A percentile compares a stretch with the other conserved stretches of the same genome.
Evolutionary conservation across 208 protist genomes (phyloP).

Genomic region (Trypanosoma avium): DNA sequence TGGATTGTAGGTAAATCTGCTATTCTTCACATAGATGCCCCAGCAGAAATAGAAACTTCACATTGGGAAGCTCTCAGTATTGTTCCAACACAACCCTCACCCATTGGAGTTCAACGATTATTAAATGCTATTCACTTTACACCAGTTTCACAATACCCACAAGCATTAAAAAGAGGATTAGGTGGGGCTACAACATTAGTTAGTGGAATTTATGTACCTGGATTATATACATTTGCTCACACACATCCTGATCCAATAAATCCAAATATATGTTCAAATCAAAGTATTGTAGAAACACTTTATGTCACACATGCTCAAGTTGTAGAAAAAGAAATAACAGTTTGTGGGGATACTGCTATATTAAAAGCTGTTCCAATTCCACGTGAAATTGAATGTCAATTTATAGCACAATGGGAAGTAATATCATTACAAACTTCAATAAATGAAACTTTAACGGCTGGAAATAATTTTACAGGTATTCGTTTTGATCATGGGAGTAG

Average conservation of each 20-base stretch:
- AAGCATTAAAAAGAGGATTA: slow-evolving; percentile 34
- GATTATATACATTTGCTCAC: slow-evolving; percentile 77
- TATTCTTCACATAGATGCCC: slow-evolving; percentile 66
- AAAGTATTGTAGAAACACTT: slow-evolving; percentile 54
- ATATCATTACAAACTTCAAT: slow-evolving; percentile 66
- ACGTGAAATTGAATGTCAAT: slow-evolving; percentile 53
- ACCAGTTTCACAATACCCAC: slow-evolving; percentile 39
- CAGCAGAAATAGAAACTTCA: slow-evolving; percentile 25
- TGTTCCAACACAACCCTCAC: slow-evolving; percentile 29
- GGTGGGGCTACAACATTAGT: slow-evolving; percentile 65
- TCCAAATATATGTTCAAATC: slow-evolving; percentile 62
- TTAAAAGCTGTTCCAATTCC: slow-evolving; percentile 74
- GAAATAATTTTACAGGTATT: slow-evolving; percentile 63
- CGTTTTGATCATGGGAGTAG: slow-evolving; percentile 47
- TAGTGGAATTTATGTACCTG: slow-evolving; percentile 51
- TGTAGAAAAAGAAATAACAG: slow-evolving; percentile 52
- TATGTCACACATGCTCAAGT: slow-evolving; percentile 79
- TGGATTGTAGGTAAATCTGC: slow-evolving; percentile 60
- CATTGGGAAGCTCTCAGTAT: slow-evolving; percentile 42
- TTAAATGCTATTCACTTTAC: slow-evolving; percentile 53
- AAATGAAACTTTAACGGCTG: slow-evolving; percentile 49
- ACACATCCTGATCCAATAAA: slow-evolving; percentile 58
- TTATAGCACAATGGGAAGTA: slow-evolving; percentile 81
- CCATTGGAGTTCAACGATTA: slow-evolving; percentile 40
- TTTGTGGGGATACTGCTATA: slow-evolving; percentile 65